Percentiles rank a stretch among this genome's conserved stretches.
Conservation (phyloP, 2,329 filamentous ascomycete species). For the Fusarium nelsonii region DNA sequence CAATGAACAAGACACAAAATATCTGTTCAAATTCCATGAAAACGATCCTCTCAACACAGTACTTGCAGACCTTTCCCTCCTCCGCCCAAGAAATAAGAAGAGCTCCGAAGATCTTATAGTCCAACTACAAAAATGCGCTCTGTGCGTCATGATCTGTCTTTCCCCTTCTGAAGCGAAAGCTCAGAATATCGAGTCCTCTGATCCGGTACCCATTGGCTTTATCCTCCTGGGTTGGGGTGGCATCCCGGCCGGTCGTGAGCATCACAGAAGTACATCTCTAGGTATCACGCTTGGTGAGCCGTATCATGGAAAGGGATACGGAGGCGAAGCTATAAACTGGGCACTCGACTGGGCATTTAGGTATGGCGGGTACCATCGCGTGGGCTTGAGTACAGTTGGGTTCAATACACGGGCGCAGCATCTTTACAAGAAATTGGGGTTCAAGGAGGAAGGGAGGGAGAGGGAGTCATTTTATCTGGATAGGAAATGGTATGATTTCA, state of each 20-base stretch:
- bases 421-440: constrained; percentile 61
- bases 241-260: not conserved
- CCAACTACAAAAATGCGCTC: not conserved
- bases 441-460: constrained; percentile 57
- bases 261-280: not conserved
- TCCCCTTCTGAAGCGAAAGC: not conserved
- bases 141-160: not conserved
- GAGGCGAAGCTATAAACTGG: constrained; percentile 61
- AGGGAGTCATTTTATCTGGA: constrained; percentile 59
- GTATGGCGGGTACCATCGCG: constrained; percentile 58
- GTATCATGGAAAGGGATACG: constrained; percentile 59
- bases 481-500: constrained; percentile 55
- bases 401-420: constrained; percentile 59
- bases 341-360: constrained; percentile 60
- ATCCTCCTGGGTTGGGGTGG: not conserved
- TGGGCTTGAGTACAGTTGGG: constrained; percentile 56
- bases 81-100: not conserved
- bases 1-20: constrained; percentile 2
- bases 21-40: constrained; percentile 1
- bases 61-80: not conserved
- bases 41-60: not conserved
- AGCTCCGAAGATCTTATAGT: not conserved
- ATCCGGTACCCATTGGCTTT: not conserved
- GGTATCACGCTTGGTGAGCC: constrained; percentile 5
- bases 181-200: not conserved